Evolutionary conservation across 257 asterid species (phyloP).

Genomic region (Ligustrum vulgare): DNA sequence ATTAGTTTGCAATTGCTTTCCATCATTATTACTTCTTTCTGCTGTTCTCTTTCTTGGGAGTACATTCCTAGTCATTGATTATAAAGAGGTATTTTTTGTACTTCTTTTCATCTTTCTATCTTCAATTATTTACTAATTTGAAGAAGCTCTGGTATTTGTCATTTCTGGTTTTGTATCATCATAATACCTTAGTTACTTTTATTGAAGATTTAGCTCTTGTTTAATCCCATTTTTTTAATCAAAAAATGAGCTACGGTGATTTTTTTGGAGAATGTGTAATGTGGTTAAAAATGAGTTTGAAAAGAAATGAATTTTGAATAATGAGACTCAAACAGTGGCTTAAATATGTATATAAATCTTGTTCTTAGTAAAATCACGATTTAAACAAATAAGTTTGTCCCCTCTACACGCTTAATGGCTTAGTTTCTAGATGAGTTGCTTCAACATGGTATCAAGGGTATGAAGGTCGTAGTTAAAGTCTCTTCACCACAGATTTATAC

Average conservation of each 20-base stretch:
- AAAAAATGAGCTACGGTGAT: too few species aligned
- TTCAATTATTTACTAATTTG: not conserved
- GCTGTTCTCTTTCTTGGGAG: constrained; percentile 45
- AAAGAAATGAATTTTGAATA: too few species aligned
- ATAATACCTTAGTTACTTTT: not conserved
- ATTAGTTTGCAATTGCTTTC: constrained; percentile 37
- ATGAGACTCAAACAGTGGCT: too few species aligned
- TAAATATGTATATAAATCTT: not conserved
- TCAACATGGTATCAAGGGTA: too few species aligned
- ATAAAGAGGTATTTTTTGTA: constrained; percentile 44
- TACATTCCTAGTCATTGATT: constrained; percentile 37
- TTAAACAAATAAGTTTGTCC: not conserved
- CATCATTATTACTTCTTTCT: constrained; percentile 44
- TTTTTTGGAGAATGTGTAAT: too few species aligned
- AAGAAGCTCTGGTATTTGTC: not conserved
- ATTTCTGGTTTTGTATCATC: not conserved
- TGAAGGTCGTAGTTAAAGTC: too few species aligned
- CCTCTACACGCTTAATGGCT: not conserved
- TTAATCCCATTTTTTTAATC: too few species aligned
- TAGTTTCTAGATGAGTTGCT: not conserved
- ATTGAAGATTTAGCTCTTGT: not conserved
- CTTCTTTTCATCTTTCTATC: not conserved
- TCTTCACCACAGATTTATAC: too few species aligned
- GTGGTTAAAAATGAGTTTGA: too few species aligned
- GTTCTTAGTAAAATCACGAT: not conserved